Conservation (phyloP, 208 protist genomes). For the Zelonia costaricensis region DNA sequence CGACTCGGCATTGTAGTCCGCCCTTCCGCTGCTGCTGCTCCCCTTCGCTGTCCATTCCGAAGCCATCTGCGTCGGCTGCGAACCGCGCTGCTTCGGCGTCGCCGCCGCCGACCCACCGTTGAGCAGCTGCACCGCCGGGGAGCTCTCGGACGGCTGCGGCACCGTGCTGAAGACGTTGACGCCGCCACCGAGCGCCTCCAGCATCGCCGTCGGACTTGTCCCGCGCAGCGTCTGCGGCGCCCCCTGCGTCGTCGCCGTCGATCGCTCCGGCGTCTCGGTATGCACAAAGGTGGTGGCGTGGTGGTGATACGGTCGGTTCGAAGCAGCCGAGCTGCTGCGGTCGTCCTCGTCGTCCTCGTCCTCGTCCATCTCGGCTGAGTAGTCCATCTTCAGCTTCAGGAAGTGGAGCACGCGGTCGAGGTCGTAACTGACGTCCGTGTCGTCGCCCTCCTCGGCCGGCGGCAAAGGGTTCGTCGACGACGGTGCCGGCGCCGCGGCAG, state of each 20-base stretch:
- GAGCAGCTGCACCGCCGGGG: background rate
- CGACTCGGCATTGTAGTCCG: slow-evolving; percentile 6
- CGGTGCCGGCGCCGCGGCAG: background rate
- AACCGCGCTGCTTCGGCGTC: slow-evolving; percentile 2
- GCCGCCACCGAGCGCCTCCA: too few relatives aligned
- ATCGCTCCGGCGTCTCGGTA: slow-evolving; percentile 2
- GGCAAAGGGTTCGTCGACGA: background rate
- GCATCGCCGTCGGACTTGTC: background rate
- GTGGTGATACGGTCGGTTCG: slow-evolving; percentile 1
- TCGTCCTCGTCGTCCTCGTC: slow-evolving; percentile 10
- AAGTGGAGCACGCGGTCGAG: slow-evolving; percentile 26
- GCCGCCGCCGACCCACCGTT: slow-evolving; percentile 1
- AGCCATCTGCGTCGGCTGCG: background rate
- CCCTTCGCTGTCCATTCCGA: slow-evolving; percentile 16
- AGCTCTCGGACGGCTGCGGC: slow-evolving; percentile 2
- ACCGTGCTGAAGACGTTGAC: slow-evolving; percentile 9
- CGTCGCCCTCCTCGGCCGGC: slow-evolving; percentile 5
- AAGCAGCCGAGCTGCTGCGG: slow-evolving; percentile 13
- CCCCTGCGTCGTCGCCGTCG: background rate
- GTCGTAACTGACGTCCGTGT: slow-evolving; percentile 24
- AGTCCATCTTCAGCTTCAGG: slow-evolving; percentile 16
- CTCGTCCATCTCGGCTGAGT: slow-evolving; percentile 1
- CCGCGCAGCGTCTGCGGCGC: background rate
- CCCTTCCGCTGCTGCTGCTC: slow-evolving; percentile 1
- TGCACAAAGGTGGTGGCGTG: slow-evolving; percentile 14